These are phyloP conservation scores for Iris macrosiphon DNA, from an alignment of 106 monocot genomes.

Conservation along the genomic window DNA sequence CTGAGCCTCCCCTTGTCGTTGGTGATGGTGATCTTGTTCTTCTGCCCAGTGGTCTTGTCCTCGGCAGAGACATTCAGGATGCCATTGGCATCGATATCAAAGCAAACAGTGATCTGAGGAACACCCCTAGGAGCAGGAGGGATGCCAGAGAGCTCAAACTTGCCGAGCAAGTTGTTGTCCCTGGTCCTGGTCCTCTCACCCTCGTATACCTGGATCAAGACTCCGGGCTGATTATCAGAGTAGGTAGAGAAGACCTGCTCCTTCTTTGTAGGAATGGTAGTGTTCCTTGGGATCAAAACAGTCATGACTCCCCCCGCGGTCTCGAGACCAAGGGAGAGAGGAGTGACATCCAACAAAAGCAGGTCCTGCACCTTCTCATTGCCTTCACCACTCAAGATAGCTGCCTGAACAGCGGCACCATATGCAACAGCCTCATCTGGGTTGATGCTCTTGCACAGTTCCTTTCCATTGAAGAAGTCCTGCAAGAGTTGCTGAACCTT, in stretches of 20 bases:
- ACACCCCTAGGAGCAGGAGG: slow-evolving; percentile 27
- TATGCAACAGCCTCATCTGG: slow-evolving; percentile 37
- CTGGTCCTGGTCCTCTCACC: slow-evolving; percentile 25
- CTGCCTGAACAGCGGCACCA: slow-evolving; percentile 32
- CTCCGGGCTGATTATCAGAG: slow-evolving; percentile 29
- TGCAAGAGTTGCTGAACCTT: slow-evolving; percentile 29
- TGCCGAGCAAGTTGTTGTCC: slow-evolving; percentile 37
- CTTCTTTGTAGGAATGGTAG: slow-evolving; percentile 30
- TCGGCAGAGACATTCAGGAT: slow-evolving; percentile 51
- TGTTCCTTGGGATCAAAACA: slow-evolving; percentile 28
- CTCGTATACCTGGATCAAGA: slow-evolving; percentile 29
- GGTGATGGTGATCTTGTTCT: slow-evolving; percentile 45
- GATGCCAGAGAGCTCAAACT: slow-evolving; percentile 32
- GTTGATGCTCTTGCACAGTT: slow-evolving; percentile 35
- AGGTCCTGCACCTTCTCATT: slow-evolving; percentile 33
- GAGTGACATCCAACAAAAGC: slow-evolving; percentile 21
- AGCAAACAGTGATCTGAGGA: slow-evolving; percentile 40
- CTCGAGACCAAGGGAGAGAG: slow-evolving; percentile 23
- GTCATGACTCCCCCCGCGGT: slow-evolving; percentile 35
- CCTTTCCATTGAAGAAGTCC: slow-evolving; percentile 38
- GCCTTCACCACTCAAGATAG: slow-evolving; percentile 30
- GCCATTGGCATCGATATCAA: slow-evolving; percentile 49
- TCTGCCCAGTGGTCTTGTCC: slow-evolving; percentile 43
- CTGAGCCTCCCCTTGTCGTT: slow-evolving; percentile 41
- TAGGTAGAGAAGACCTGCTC: slow-evolving; percentile 36